A percentile compares a stretch with the other conserved stretches of the same genome.
Conservation (phyloP, 139 green algal genomes). For the Auxenochlorella protothecoides region DNA sequence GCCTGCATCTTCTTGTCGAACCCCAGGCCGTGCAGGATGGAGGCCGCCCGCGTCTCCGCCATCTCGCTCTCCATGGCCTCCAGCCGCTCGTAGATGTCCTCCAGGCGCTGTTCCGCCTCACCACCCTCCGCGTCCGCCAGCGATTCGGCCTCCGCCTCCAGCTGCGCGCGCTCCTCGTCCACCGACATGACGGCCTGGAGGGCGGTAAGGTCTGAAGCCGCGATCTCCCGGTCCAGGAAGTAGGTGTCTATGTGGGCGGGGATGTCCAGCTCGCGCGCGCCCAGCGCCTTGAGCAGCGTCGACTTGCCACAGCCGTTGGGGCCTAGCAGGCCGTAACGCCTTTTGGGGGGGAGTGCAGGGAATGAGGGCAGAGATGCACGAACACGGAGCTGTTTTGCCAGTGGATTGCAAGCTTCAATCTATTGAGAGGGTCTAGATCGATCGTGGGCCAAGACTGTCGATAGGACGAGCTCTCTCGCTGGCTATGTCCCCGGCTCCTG, state of each 20-base stretch:
- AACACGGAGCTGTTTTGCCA: no score
- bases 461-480: background rate
- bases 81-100: conserved; percentile 64
- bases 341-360: conserved; percentile 13
- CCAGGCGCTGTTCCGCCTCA: conserved; percentile 56
- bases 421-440: background rate
- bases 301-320: conserved; percentile 84
- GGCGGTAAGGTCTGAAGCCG: conserved; percentile 65
- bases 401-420: no score
- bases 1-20: conserved; percentile 82
- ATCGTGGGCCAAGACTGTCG: background rate
- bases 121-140: conserved; percentile 53
- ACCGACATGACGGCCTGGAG: conserved; percentile 56
- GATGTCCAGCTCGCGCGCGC: conserved; percentile 71
- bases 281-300: conserved; percentile 74
- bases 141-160: conserved; percentile 66
- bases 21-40: conserved; percentile 87
- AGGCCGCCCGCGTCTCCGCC: conserved; percentile 64
- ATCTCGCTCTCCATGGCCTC: conserved; percentile 70
- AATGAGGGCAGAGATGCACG: no score
- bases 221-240: conserved; percentile 76
- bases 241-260: conserved; percentile 91
- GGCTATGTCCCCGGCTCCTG: background rate
- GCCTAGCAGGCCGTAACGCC: conserved; percentile 77
- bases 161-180: conserved; percentile 57